Evolutionary conservation across 2,329 filamentous ascomycete species (phyloP).

Genomic region (Ascochyta clinopodiicola): DNA sequence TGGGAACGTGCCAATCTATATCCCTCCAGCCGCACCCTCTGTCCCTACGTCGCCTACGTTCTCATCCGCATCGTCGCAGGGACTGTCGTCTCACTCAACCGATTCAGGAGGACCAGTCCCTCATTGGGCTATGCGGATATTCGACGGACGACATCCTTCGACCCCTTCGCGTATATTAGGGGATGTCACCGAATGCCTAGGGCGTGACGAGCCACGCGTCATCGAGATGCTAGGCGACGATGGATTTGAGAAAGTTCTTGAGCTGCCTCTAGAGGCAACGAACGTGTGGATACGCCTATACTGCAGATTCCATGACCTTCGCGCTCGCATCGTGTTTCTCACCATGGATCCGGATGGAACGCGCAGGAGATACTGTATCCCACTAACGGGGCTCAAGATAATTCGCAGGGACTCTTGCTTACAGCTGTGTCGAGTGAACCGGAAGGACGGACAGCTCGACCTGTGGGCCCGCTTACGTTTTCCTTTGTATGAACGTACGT

Average conservation of each 20-base stretch:
- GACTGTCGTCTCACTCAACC: constrained; percentile 46
- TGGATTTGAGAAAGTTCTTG: constrained; percentile 50
- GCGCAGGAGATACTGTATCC: constrained; percentile 56
- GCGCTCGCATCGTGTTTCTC: constrained; percentile 62
- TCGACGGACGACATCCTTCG: constrained; percentile 50
- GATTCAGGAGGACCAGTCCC: constrained; percentile 39
- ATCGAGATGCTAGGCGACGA: constrained; percentile 47
- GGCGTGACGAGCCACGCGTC: constrained; percentile 44
- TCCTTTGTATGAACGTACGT: constrained; percentile 60
- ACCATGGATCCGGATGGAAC: constrained; percentile 50
- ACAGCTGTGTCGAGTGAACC: constrained; percentile 49
- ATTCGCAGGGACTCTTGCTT: constrained; percentile 51
- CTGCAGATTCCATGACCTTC: constrained; percentile 58
- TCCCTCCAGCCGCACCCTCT: constrained; percentile 47
- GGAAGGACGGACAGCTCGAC: constrained; percentile 51
- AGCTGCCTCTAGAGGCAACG: constrained; percentile 56
- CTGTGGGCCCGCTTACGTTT: constrained; percentile 64
- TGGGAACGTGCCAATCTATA: constrained; percentile 39
- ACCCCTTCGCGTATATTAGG: constrained; percentile 47
- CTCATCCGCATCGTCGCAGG: constrained; percentile 52
- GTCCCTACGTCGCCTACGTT: constrained; percentile 52
- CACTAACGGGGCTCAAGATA: constrained; percentile 56
- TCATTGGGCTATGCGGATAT: constrained; percentile 55
- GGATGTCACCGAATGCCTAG: constrained; percentile 43
- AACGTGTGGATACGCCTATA: constrained; percentile 59